phyloP scores from a whole-genome alignment of 768 basidiomycete species.

The Agrocybe praecox region DNA sequence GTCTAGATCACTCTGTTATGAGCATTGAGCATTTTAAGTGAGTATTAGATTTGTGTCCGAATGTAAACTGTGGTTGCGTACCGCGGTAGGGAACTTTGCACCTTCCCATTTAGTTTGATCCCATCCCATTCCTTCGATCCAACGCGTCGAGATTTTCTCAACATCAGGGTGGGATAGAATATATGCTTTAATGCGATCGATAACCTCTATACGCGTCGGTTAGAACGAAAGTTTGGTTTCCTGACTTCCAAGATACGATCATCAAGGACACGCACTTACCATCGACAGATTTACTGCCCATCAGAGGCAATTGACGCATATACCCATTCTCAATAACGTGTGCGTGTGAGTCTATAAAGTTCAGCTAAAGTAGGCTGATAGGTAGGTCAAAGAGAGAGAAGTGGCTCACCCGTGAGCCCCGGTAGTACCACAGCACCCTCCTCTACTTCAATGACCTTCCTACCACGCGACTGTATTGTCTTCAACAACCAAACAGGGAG shows the following conservation, averaged over 20 bases:
- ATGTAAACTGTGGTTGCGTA: conserved; percentile 29
- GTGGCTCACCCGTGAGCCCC: conserved; percentile 63
- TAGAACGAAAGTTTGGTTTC: neutral
- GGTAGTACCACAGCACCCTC: conserved; percentile 50
- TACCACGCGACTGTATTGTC: neutral
- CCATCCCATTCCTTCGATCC: conserved; percentile 93
- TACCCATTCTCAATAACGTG: conserved; percentile 79
- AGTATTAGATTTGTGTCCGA: neutral
- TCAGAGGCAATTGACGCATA: conserved; percentile 65
- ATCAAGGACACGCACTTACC: conserved; percentile 46
- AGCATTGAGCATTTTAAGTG: too few species aligned
- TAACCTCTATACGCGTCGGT: conserved; percentile 50
- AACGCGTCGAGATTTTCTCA: conserved; percentile 50
- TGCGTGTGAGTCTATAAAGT: conserved; percentile 69
- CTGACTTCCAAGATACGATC: too few species aligned
- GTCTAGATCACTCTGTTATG: conserved; percentile 68
- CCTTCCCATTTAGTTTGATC: conserved; percentile 84
- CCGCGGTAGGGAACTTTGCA: conserved; percentile 71
- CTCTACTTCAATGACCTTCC: conserved; percentile 15
- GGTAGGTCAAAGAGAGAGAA: neutral
- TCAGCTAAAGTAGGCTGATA: neutral
- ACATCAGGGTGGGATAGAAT: conserved; percentile 61
- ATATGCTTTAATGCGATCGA: conserved; percentile 60
- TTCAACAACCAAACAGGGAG: conserved; percentile 10
- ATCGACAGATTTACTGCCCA: conserved; percentile 56